Base-by-base conservation (phyloP, 441 rosid species). In the Iberis amara region DNA sequence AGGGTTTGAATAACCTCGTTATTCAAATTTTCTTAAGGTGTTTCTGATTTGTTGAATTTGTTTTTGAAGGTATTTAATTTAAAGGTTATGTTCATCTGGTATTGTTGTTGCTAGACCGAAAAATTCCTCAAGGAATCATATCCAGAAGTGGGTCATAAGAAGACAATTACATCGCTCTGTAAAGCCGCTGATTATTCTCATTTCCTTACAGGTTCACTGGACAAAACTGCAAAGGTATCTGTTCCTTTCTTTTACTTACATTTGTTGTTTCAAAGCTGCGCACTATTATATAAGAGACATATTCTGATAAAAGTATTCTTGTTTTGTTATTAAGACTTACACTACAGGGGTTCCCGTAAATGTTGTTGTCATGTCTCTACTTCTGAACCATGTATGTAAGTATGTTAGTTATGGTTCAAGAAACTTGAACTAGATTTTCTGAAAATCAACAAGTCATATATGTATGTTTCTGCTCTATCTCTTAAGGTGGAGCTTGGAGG, bases 401-500 rank as follows among this genome's bases (percentile, higher is more conserved):
- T 11, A 52, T 37, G 40, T 33, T 18, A 18, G 21, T 18, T 18
- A 18, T 18, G 21, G 12, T 37, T 4, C 35, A 8, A 23, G 23
- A 38, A 35, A 18, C 1, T 35, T 7, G 31, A 35, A 35, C 35
- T 50, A 0, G 42, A 50, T 35, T 35, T 13, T 4, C 13, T 0
- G n/a, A 35, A 7, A 11, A 21, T n/a, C 27, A 50, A 11, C 55
- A 36, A 8, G 43, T 8, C 43, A 23, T 36, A 21, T 23, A 35
- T 51, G 11, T 23, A 21, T 33, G 30, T 49, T 49, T 40, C 40
- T 47, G 30, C 21, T 39, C 8, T 28, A 28, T 64, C 42, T 52
- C 33, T n/a, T n/a, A 1, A 91, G 96, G 95, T 87, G 66, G 95
- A 85, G 38, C 85, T 87, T 72, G 96, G 98, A 70, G 96, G 98